These are phyloP conservation scores for Fraxinus paxiana DNA, from an alignment of 305 asterid species.

Conservation along the genomic window DNA sequence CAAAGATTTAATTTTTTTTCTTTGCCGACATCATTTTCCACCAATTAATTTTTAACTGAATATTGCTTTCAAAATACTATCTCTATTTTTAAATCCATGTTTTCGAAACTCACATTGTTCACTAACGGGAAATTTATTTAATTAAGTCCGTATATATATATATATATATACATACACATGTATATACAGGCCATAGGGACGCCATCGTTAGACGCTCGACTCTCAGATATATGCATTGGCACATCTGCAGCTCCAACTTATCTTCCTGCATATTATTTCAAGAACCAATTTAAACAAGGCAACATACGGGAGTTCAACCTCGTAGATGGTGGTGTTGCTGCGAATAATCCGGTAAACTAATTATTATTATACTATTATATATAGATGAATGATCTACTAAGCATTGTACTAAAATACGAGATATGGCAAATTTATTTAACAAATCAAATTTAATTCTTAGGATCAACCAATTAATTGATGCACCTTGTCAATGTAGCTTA, in stretches of 20 bases:
- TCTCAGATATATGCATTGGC: neutral
- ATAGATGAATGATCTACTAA: neutral
- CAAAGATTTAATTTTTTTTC: neutral
- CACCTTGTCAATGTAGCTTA: too few species aligned
- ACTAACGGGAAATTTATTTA: neutral
- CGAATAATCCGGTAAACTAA: constrained; percentile 27
- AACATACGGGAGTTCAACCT: constrained; percentile 21
- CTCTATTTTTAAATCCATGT: too few species aligned
- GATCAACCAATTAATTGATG: too few species aligned
- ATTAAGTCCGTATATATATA: neutral
- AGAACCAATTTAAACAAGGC: constrained; percentile 1
- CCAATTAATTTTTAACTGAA: too few species aligned
- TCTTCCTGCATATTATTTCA: constrained; percentile 26
- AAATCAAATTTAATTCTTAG: too few species aligned
- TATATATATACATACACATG: neutral
- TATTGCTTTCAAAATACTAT: too few species aligned
- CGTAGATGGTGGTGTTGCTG: constrained; percentile 31
- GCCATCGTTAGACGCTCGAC: constrained; percentile 25
- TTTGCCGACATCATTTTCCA: too few species aligned
- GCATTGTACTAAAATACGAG: neutral
- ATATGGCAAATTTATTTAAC: too few species aligned
- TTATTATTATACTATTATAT: neutral
- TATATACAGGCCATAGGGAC: constrained; percentile 26
- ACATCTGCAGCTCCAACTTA: constrained; percentile 28
- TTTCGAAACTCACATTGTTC: too few species aligned